Base-by-base conservation (phyloP, 2,329 filamentous ascomycete species). In the Ophiocordyceps camponoti-saundersi region DNA sequence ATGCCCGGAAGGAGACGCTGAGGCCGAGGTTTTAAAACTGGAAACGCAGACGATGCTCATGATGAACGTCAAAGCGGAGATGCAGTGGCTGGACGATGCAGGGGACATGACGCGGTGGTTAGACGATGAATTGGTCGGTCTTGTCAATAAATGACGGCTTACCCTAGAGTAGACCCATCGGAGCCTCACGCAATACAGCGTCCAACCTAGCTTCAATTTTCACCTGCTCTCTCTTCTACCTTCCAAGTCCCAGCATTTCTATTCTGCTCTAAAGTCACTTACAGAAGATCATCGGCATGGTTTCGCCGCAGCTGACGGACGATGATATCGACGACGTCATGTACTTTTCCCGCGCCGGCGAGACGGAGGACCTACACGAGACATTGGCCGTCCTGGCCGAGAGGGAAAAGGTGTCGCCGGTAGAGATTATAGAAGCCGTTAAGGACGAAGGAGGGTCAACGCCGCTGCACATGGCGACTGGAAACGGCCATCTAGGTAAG, bases 321-420 rank as follows among this genome's bases (percentile, higher is more conserved):
- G 89, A 95, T 46, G 78, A 88, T 62, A 82, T 93, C 57, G 89
- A 95, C 61, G 90, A 96, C 65, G 75, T 96, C 53, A 77, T 96
- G 54, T 95, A 95, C 68, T 79, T 86, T 54, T 77, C 88, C 2
- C 85, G 90, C 36, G 73, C 76, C 0, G 87, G 87, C 52, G 89
- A 95, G 52, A 69, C 79, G 48, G 66, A 71, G 18, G 84, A 90
- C 23, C 70, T 96, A 44, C 67, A 73, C 1, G 64, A 68, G 32
- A 59, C 68, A 10, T 69, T 93, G 46, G 64, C 72, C 13, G 67
- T 70, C 23, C 64, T 93, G 20, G 71, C 78, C 29, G 65, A 73
- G 53, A 73, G 80, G 48, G 78, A 87, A 59, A 71, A 67, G 48
- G 71, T 70, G 45, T 63, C 75, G 0, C 61, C 73, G 2, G 71